Base-by-base conservation (phyloP, 2,329 filamentous ascomycete genomes). In the Mycosphaerelloides madeirae region DNA sequence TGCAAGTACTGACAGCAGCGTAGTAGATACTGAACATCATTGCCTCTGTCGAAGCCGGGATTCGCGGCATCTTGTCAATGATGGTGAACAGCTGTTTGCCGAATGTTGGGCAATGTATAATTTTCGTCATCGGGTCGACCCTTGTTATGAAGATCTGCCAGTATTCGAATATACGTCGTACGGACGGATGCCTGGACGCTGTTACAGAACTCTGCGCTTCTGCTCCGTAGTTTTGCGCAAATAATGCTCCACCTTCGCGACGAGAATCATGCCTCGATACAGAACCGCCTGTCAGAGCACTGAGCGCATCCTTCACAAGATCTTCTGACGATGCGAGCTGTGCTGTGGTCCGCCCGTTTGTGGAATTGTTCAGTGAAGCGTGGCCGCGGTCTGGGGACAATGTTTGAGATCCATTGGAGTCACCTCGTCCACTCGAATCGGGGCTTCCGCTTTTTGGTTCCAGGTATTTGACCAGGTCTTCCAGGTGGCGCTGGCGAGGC, bases 401-500 rank as follows among this genome's bases (percentile, higher is more conserved):
- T 6, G 22, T 25, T 9, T 25, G 22, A 19, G 38, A 29, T 6
- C 16, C 22, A 6, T 16, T 8, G 12, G 38, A 40, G 16, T 29
- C 20, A 3, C 28, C 38, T 18, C 6, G 13, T 18, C 31, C 38
- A 11, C 15, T 19, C 3, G 31, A 29, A 29, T 53, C 41, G 20
- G 43, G 36, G 2, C 34, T 22, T 25, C 34, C 32, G 14, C 32
- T 41, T 36, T 48, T 53, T 12, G 58, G 55, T 38, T 57, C 48
- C 3, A 61, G 54, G 38, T 61, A 60, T 39, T 50, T 54, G 12
- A 58, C 52, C 9, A 61, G 42, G 38, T 61, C 54, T 43, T 59
- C 58, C 3, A 58, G 43, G 48, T 61, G 57, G n/a, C 55, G 52
- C 41, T 59, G 53, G 6, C 56, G 53, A 29, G 53, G 41, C 31